Evolutionary conservation across 768 basidiomycete genomes (phyloP).

Genomic region (Mycena floridula): DNA sequence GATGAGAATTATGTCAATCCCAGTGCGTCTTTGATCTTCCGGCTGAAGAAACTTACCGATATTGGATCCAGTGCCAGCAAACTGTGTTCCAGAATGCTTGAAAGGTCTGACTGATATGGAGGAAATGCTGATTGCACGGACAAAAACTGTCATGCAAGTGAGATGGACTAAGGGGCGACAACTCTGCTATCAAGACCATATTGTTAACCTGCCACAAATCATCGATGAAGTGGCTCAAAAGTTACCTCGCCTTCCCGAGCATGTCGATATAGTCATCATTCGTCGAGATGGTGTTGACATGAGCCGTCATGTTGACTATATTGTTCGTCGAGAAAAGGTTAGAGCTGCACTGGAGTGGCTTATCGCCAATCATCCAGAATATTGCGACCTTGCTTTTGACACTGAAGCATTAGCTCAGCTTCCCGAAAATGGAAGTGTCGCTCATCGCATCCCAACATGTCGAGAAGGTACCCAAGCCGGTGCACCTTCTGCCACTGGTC

Average conservation of each 20-base stretch:
- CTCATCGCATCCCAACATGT: slow-evolving; percentile 5
- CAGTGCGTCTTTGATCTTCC: neutral
- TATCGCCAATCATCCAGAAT: neutral
- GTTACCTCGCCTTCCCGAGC: neutral
- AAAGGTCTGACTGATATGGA: neutral
- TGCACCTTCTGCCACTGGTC: slow-evolving; percentile 1
- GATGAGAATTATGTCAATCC: neutral
- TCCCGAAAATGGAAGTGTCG: slow-evolving; percentile 8
- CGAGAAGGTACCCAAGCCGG: slow-evolving; percentile 4
- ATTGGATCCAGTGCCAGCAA: neutral
- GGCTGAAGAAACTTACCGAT: neutral
- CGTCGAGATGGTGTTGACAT: neutral
- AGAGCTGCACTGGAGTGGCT: neutral
- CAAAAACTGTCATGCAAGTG: slow-evolving; percentile 10
- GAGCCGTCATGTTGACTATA: neutral
- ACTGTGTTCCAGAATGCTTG: neutral
- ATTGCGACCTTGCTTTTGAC: neutral
- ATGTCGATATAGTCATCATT: slow-evolving; percentile 6
- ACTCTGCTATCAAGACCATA: slow-evolving; percentile 10
- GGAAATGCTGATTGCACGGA: slow-evolving; percentile 2
- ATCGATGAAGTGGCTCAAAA: slow-evolving; percentile 4
- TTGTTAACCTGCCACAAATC: slow-evolving; percentile 7
- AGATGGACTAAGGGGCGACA: slow-evolving; percentile 8
- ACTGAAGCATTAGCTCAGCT: slow-evolving; percentile 7
- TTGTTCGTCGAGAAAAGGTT: neutral